Evolutionary conservation across 345 rosid genomes (phyloP).

Genomic region (Eucalyptus coolabah): DNA sequence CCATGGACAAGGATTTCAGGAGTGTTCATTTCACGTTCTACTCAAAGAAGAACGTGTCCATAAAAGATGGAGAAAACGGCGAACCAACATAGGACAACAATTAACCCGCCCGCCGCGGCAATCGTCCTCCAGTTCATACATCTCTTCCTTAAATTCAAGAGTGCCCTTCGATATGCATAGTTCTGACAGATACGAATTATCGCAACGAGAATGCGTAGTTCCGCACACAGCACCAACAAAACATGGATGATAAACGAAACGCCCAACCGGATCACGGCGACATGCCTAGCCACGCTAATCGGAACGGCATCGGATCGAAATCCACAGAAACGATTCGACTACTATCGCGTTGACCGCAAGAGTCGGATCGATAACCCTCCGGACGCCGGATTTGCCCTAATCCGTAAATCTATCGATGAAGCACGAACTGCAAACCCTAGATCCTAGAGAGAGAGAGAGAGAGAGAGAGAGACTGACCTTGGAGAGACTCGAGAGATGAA

Average conservation of each 20-base stretch:
- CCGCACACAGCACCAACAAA: not conserved
- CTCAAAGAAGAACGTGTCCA: not conserved
- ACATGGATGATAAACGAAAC: not conserved
- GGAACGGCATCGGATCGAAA: not conserved
- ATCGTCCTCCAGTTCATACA: not conserved
- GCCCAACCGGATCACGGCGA: not conserved
- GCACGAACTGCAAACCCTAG: not conserved
- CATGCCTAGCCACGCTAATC: not conserved
- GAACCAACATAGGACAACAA: not conserved
- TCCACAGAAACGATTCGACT: not conserved
- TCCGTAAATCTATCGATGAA: not conserved
- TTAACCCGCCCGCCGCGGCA: not conserved
- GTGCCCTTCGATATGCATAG: not conserved
- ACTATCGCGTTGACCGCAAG: not conserved
- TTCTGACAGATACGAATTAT: not conserved
- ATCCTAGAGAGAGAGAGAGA: not conserved
- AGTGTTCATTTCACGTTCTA: not conserved
- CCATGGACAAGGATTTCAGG: not conserved
- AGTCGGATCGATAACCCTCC: not conserved
- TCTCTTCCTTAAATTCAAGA: not conserved
- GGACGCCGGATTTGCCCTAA: not conserved
- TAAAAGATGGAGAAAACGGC: not conserved
- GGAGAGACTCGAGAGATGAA: not conserved
- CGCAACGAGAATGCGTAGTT: not conserved
- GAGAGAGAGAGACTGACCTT: not conserved